Conservation (phyloP, 2,329 filamentous ascomycete species). For the Aspergillus ochraceus region DNA sequence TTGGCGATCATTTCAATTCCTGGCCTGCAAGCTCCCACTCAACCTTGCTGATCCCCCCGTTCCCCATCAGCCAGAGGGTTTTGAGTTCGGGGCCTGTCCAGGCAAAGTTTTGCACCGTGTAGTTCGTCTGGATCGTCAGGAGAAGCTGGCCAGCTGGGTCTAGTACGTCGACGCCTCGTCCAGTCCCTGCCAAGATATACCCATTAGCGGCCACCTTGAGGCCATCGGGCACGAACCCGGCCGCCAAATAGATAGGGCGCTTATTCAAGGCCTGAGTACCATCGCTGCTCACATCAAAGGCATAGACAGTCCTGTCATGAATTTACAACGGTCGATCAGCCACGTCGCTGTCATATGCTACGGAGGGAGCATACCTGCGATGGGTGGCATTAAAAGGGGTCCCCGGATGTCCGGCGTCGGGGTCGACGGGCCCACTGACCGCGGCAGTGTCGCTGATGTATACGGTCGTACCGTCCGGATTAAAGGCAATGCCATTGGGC, state of each 20-base stretch:
- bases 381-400: constrained; percentile 32
- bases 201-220: constrained; percentile 45
- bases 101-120: constrained; percentile 47
- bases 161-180: constrained; percentile 42
- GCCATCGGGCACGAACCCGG: constrained; percentile 44
- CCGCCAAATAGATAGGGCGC: constrained; percentile 40
- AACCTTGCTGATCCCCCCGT: constrained; percentile 40
- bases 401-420: constrained; percentile 24
- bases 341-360: neutral
- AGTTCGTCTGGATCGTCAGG: constrained; percentile 44
- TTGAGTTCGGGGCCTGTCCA: constrained; percentile 42
- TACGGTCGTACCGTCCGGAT: constrained; percentile 43
- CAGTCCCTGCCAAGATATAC: constrained; percentile 41
- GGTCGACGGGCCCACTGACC: constrained; percentile 22
- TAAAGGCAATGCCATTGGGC: constrained; percentile 49
- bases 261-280: constrained; percentile 39
- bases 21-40: constrained; percentile 39
- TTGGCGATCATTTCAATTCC: constrained; percentile 16
- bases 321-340: neutral
- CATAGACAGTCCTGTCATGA: constrained; percentile 34
- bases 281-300: constrained; percentile 40
- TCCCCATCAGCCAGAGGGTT: constrained; percentile 43
- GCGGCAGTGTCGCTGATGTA: constrained; percentile 48
- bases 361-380: constrained; percentile 11
- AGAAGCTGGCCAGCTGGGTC: constrained; percentile 40